Evolutionary conservation across 768 basidiomycete genomes (phyloP).

Genomic region (Mycena leptocephala): DNA sequence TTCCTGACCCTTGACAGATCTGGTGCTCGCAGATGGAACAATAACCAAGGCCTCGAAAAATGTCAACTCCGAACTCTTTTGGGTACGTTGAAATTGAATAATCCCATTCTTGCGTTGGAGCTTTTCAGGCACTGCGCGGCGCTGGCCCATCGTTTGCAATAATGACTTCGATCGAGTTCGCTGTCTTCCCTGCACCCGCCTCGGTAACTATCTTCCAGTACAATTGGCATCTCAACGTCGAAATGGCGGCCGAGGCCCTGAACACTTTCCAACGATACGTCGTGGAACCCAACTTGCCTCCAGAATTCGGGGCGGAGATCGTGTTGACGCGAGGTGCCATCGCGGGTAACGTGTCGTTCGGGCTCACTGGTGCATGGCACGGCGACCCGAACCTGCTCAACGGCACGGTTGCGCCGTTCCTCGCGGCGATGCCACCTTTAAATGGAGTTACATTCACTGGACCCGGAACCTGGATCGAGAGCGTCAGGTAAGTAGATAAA

Average conservation of each 20-base stretch:
- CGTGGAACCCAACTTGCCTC: constrained; percentile 47
- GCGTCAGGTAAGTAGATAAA: too few relatives aligned
- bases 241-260: constrained; percentile 50
- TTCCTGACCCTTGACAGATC: constrained; percentile 27
- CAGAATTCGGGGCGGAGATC: constrained; percentile 54
- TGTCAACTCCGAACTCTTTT: constrained; percentile 66
- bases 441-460: constrained; percentile 40
- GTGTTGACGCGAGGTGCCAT: constrained; percentile 48
- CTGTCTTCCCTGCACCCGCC: constrained; percentile 54
- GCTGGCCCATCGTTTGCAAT: constrained; percentile 59
- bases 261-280: constrained; percentile 53
- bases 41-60: constrained; percentile 54
- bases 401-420: constrained; percentile 51
- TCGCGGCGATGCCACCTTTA: constrained; percentile 48
- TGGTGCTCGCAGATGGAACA: constrained; percentile 54
- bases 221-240: constrained; percentile 53
- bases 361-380: constrained; percentile 59
- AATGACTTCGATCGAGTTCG: constrained; percentile 54
- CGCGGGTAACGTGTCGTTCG: constrained; percentile 51
- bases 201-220: constrained; percentile 58
- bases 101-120: background rate
- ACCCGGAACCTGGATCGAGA: constrained; percentile 54
- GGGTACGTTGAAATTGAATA: constrained; percentile 50
- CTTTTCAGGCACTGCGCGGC: constrained; percentile 56
- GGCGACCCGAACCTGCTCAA: constrained; percentile 50